Evolutionary conservation across 345 rosid genomes (phyloP).

Genomic region (Lepidium africanum): DNA sequence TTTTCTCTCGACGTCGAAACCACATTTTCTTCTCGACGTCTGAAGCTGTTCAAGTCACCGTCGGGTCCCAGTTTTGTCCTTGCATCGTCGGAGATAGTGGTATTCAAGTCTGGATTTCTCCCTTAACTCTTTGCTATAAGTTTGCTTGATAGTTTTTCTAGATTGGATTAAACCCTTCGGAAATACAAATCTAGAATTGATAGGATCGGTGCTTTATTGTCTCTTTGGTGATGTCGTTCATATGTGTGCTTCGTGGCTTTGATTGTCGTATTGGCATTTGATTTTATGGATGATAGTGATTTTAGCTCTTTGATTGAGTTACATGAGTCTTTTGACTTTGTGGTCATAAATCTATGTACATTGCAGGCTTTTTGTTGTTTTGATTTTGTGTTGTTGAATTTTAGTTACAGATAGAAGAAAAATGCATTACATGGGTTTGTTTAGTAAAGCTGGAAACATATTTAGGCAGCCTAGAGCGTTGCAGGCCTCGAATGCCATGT

Average conservation of each 20-base stretch:
- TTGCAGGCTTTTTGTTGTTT: neutral
- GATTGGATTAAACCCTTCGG: neutral
- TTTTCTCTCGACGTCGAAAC: no score
- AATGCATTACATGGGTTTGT: conserved; percentile 31
- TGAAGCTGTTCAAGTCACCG: no score
- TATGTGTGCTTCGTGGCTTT: conserved; percentile 10
- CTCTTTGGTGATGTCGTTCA: conserved; percentile 9
- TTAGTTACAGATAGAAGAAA: conserved; percentile 12
- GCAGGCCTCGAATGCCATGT: conserved; percentile 21
- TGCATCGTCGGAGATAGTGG: no score
- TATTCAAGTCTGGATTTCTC: no score
- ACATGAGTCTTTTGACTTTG: conserved; percentile 1
- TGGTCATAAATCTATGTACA: neutral
- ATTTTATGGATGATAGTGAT: neutral
- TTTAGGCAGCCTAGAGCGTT: conserved; percentile 29
- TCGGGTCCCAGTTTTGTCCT: no score
- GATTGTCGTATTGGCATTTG: conserved; percentile 11
- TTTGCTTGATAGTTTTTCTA: no score
- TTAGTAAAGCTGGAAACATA: conserved; percentile 31
- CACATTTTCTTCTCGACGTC: no score
- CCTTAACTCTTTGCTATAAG: no score
- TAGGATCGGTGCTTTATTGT: conserved; percentile 16
- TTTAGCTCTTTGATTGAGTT: no score
- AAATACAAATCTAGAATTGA: conserved; percentile 8
- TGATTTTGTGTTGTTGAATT: neutral